Evolutionary conservation across 352 stramenopile genomes (phyloP).

Genomic region (Pythium dissimile): DNA sequence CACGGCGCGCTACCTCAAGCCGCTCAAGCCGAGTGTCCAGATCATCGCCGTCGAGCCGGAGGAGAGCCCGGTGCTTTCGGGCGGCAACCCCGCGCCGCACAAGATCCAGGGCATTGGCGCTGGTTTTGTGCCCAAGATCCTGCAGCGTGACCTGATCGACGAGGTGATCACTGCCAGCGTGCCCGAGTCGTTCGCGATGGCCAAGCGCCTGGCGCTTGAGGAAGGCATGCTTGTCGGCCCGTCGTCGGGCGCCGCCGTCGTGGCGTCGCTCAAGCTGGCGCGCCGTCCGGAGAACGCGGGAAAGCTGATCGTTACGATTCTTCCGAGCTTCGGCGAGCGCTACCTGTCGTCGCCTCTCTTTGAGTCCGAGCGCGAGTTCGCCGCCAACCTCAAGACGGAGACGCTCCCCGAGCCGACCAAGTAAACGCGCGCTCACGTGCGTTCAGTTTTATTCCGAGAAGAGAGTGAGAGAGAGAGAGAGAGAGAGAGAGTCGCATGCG

Average conservation of each 20-base stretch:
- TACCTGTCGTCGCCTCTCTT: conserved; percentile 83
- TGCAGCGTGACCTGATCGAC: conserved; percentile 82
- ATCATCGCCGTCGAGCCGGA: conserved; percentile 84
- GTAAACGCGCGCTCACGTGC: neutral
- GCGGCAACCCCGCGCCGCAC: conserved; percentile 73
- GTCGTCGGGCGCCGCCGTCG: conserved; percentile 84
- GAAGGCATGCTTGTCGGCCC: conserved; percentile 86
- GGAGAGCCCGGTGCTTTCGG: conserved; percentile 81
- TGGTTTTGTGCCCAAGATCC: conserved; percentile 78
- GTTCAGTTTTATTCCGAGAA: too few relatives aligned
- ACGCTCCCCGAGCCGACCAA: conserved; percentile 26
- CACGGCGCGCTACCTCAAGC: conserved; percentile 84
- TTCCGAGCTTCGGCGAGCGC: conserved; percentile 89
- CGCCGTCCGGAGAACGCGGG: conserved; percentile 75
- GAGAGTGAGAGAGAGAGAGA: too few relatives aligned
- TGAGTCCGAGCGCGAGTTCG: conserved; percentile 73
- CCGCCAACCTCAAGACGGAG: conserved; percentile 57
- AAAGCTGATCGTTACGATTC: conserved; percentile 89
- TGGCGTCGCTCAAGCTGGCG: conserved; percentile 78
- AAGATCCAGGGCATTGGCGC: conserved; percentile 88
- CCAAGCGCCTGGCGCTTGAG: conserved; percentile 79
- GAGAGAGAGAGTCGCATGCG: neutral
- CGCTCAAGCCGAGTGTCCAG: conserved; percentile 77
- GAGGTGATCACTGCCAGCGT: conserved; percentile 85
- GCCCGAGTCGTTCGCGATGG: conserved; percentile 82